Percentiles rank a stretch among this genome's conserved stretches.
These are phyloP conservation scores for Pythium oligandrum DNA, from an alignment of 352 stramenopile species.

Conservation along the genomic window DNA sequence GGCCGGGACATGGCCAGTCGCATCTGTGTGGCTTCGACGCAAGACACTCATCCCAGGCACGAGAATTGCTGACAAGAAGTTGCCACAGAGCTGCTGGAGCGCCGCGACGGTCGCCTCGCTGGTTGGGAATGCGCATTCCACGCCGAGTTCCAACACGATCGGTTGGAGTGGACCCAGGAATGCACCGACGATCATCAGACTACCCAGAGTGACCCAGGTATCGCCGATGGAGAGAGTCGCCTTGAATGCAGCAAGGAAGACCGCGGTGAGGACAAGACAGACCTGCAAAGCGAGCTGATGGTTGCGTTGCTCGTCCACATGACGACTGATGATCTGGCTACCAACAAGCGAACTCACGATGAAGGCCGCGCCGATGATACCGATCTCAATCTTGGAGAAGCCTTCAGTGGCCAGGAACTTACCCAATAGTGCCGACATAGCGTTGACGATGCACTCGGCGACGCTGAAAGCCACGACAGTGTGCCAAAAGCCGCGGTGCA, in stretches of 20 bases:
- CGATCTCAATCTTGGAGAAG: conserved; percentile 62
- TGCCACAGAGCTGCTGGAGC: conserved; percentile 72
- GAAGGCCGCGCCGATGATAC: conserved; percentile 60
- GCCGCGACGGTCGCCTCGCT: conserved; percentile 72
- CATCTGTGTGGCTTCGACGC: conserved; percentile 27
- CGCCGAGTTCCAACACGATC: conserved; percentile 62
- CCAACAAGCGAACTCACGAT: conserved; percentile 68
- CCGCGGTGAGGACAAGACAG: conserved; percentile 43
- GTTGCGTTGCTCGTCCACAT: conserved; percentile 54
- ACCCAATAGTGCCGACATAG: conserved; percentile 62
- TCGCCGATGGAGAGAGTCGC: conserved; percentile 27
- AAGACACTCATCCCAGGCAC: conserved; percentile 49
- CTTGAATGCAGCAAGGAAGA: conserved; percentile 42
- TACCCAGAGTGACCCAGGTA: conserved; percentile 35
- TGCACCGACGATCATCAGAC: conserved; percentile 39
- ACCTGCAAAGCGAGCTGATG: conserved; percentile 54
- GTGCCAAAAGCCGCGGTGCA: conserved; percentile 54
- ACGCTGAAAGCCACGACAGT: conserved; percentile 61
- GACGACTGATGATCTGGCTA: conserved; percentile 59
- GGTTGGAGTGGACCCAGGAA: conserved; percentile 64
- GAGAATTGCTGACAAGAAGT: conserved; percentile 61
- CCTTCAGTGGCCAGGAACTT: conserved; percentile 60
- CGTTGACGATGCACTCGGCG: conserved; percentile 63
- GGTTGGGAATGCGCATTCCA: conserved; percentile 70
- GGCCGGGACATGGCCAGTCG: conserved; percentile 21